Evolutionary conservation across 2,329 filamentous ascomycete genomes (phyloP).

Genomic region (Teratosphaeria gauchensis): DNA sequence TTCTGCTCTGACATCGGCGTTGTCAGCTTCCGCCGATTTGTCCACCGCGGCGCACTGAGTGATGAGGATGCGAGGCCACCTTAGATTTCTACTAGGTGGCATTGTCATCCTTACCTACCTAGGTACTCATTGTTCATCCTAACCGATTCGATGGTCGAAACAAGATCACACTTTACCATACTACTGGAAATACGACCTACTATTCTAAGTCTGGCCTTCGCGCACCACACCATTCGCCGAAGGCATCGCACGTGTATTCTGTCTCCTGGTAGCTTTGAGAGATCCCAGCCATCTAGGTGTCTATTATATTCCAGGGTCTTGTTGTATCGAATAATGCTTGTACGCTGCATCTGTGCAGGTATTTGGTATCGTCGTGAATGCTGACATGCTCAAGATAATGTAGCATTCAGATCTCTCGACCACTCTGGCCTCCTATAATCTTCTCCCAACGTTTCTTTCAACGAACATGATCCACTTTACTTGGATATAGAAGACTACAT

Average conservation of each 20-base stretch:
- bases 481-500: not conserved
- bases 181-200: too few species aligned
- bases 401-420: not conserved
- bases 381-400: not conserved
- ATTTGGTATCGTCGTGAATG: not conserved
- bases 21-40: not conserved
- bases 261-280: not conserved
- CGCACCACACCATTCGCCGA: not conserved
- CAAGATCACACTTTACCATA: too few species aligned
- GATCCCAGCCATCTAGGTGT: not conserved
- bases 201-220: not conserved
- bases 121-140: too few species aligned
- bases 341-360: not conserved
- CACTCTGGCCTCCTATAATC: not conserved
- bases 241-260: not conserved
- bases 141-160: too few species aligned
- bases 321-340: not conserved
- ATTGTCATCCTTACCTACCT: too few species aligned
- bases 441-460: not conserved
- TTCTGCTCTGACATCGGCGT: not conserved
- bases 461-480: not conserved
- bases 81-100: too few species aligned
- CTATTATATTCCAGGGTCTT: not conserved
- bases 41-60: not conserved
- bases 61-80: not conserved